phyloP scores from a whole-genome alignment of 1,139 yeast species.

The Scheffersomyces illinoinensis region DNA sequence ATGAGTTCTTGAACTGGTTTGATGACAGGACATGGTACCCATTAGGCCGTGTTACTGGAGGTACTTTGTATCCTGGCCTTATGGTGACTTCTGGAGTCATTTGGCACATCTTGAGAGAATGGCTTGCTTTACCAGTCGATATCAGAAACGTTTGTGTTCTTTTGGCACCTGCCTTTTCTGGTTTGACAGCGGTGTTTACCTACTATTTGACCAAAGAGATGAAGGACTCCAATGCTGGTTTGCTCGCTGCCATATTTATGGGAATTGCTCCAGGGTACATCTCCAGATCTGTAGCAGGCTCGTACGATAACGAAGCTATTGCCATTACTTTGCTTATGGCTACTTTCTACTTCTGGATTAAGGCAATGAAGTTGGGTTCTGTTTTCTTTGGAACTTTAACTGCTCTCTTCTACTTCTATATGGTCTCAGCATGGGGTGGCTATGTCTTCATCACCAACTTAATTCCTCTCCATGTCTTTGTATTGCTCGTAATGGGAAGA shows the following conservation, averaged over 20 bases:
- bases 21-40: slow-evolving; percentile 99
- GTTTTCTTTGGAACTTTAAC: slow-evolving; percentile 82
- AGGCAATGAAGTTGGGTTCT: slow-evolving; percentile 88
- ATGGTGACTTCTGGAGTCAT: slow-evolving; percentile 96
- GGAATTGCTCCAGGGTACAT: slow-evolving; percentile 99
- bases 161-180: slow-evolving; percentile 96
- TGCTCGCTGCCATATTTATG: slow-evolving; percentile 90
- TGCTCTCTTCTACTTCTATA: slow-evolving; percentile 90
- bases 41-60: slow-evolving; percentile 97
- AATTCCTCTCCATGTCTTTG: slow-evolving; percentile 94
- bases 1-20: slow-evolving; percentile 96
- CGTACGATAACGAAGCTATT: slow-evolving; percentile 98
- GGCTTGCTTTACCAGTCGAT: slow-evolving; percentile 80
- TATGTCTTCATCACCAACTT: slow-evolving; percentile 97
- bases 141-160: slow-evolving; percentile 94
- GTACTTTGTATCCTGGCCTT: slow-evolving; percentile 95
- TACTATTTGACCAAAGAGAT: slow-evolving; percentile 86
- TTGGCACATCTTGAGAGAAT: slow-evolving; percentile 68
- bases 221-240: slow-evolving; percentile 87
- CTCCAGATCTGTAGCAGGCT: slow-evolving; percentile 97
- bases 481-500: slow-evolving; percentile 90
- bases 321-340: slow-evolving; percentile 96
- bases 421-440: slow-evolving; percentile 99
- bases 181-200: slow-evolving; percentile 90
- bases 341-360: slow-evolving; percentile 94